Evolutionary conservation across 352 stramenopile species (phyloP), one percentile per base, ranked within the genome.

Genomic region (Pythium phragmitis): DNA sequence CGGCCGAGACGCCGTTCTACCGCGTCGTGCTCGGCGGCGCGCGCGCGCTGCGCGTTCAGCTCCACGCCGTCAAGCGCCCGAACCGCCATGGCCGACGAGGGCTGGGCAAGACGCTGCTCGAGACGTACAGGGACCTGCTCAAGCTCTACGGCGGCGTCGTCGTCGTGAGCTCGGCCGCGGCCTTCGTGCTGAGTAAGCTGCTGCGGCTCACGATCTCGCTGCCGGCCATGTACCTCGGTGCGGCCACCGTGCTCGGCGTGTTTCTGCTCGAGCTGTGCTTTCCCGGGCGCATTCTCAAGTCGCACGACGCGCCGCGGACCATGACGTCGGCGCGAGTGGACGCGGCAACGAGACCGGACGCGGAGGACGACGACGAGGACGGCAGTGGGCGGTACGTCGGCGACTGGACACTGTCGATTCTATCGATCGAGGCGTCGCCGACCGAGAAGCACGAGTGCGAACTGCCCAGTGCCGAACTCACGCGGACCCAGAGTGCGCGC

Each of bases 401-500:
- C 12, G 76, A 88, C 58, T 92, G 83, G 81, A 73, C 87, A 26
- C 73, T 94, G 26, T 80, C 73, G 1, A 73, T 92, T 12, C 42
- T 91, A 16, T 63, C 72, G 0, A 67, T 87, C 1, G 85, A 94
- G 52, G 78, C 79, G 0, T 92, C 82, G 0, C 73, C 80, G n/a
- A 72, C 74, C 1, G 82, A 94, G 60, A 69, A 68, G 8, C 19
- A 65, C 11, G 59, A 65, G 28, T 68, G 36, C 21, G 49, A 36
- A 16, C 7, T 36, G 2, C 19, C 37, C 1, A 17, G 41, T 8
- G 37, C 55, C 17, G 37, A 50, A 36, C 11, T 56, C 19, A 39
- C 46, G 42, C 50, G 41, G 61, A 70, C 12, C 53, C 73, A 34
- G 66, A 72, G 52, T 51, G 19, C 19, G 7, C 14, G 48, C 33